phyloP scores from a whole-genome alignment of 495 filamentous ascomycete genomes.

The Viridothelium virens region DNA sequence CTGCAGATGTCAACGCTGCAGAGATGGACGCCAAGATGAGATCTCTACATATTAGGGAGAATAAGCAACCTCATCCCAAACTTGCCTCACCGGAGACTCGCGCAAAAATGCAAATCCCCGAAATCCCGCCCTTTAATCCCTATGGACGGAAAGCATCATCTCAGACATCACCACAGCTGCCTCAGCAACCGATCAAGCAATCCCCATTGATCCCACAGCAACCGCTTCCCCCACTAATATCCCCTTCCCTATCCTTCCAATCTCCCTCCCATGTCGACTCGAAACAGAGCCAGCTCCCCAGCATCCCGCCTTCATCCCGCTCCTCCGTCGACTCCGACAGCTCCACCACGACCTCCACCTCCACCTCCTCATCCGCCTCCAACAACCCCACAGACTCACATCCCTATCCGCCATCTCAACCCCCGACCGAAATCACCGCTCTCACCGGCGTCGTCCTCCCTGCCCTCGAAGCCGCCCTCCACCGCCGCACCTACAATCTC shows the following conservation, averaged over 20 bases:
- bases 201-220: not conserved
- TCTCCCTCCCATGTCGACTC: not conserved
- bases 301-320: not conserved
- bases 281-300: constrained; percentile 5
- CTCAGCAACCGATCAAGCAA: not conserved
- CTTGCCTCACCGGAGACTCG: not conserved
- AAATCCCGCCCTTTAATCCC: constrained; percentile 25
- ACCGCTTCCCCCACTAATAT: constrained; percentile 1
- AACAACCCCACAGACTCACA: constrained; percentile 16
- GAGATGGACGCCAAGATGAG: constrained; percentile 12
- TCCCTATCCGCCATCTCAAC: constrained; percentile 23
- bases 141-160: constrained; percentile 14
- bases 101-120: constrained; percentile 21
- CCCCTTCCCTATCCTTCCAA: constrained; percentile 1
- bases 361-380: constrained; percentile 28
- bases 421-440: constrained; percentile 44
- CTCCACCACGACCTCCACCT: constrained; percentile 30
- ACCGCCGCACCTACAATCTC: constrained; percentile 62
- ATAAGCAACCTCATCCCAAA: not conserved
- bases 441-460: constrained; percentile 81
- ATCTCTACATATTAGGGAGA: constrained; percentile 1
- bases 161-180: constrained; percentile 19
- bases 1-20: constrained; percentile 28
- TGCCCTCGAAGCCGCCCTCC: constrained; percentile 79
- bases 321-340: constrained; percentile 17